Conservation (phyloP, 2,329 filamentous ascomycete species). For the Pseudodiploospora longispora region DNA sequence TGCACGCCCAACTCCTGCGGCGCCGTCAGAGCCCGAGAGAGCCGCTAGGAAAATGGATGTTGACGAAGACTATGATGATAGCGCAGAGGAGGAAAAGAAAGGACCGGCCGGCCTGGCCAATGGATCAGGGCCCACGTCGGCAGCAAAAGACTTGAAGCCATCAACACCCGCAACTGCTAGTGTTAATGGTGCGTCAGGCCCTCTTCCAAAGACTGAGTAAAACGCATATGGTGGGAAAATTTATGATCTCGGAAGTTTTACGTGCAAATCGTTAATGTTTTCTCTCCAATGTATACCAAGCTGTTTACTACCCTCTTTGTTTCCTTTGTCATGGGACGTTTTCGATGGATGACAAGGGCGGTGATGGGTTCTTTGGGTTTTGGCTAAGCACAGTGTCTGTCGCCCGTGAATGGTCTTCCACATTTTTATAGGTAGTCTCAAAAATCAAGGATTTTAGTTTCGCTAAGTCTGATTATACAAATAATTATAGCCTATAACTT, state of each 20-base stretch:
- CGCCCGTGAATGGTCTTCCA: constrained; percentile 19
- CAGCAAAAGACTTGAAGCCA: constrained; percentile 44
- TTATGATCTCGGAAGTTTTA: constrained; percentile 18
- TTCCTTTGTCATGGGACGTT: constrained; percentile 15
- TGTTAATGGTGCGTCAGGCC: constrained; percentile 35
- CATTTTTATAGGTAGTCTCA: constrained; percentile 7
- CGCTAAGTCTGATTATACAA: neutral
- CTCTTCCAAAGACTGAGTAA: constrained; percentile 40
- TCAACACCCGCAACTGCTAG: constrained; percentile 37
- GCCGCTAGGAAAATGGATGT: constrained; percentile 94
- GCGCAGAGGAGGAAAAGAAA: constrained; percentile 77
- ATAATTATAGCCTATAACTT: too few species aligned
- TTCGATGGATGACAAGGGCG: constrained; percentile 8
- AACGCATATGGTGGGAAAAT: constrained; percentile 7
- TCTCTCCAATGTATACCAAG: constrained; percentile 14
- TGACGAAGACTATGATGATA: constrained; percentile 95
- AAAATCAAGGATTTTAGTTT: neutral
- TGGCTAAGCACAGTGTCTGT: constrained; percentile 19
- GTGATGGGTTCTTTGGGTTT: constrained; percentile 12
- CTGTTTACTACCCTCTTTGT: constrained; percentile 8
- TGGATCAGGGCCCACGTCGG: constrained; percentile 37
- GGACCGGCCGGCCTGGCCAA: constrained; percentile 29
- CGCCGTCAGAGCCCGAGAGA: constrained; percentile 62
- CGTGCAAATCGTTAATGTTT: constrained; percentile 12
- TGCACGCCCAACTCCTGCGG: constrained; percentile 40